Conservation (phyloP, 495 filamentous ascomycete genomes). For the Hyaloscypha variabilis region DNA sequence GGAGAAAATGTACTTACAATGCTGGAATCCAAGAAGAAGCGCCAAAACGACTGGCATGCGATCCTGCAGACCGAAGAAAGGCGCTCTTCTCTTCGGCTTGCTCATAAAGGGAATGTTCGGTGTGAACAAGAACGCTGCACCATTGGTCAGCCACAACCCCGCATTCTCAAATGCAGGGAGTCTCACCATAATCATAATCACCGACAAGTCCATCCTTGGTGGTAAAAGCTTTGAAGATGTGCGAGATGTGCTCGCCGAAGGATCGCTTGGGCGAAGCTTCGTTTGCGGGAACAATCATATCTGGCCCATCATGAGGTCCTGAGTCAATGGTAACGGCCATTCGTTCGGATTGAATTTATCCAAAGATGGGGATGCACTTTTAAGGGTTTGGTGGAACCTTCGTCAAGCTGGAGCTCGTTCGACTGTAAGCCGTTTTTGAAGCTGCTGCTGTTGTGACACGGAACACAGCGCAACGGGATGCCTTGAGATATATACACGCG, state of each 20-base stretch:
- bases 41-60: conserved; percentile 79
- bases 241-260: conserved; percentile 17
- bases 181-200: conserved; percentile 80
- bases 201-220: conserved; percentile 76
- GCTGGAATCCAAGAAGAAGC: conserved; percentile 71
- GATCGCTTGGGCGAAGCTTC: conserved; percentile 18
- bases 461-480: background rate
- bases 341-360: background rate
- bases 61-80: conserved; percentile 90
- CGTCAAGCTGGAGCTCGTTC: background rate
- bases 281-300: conserved; percentile 26
- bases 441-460: conserved; percentile 2
- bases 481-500: background rate
- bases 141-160: background rate
- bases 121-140: conserved; percentile 55
- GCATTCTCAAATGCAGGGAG: conserved; percentile 36
- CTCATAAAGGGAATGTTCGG: conserved; percentile 86
- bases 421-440: background rate
- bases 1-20: conserved; percentile 33
- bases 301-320: conserved; percentile 29
- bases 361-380: conserved; percentile 12
- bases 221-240: conserved; percentile 37
- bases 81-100: conserved; percentile 61
- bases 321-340: conserved; percentile 31
- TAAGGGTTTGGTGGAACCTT: conserved; percentile 25